Evolutionary conservation across 108 stramenopile species (phyloP).

Genomic region (Pseudonitzschia delicatissima): DNA sequence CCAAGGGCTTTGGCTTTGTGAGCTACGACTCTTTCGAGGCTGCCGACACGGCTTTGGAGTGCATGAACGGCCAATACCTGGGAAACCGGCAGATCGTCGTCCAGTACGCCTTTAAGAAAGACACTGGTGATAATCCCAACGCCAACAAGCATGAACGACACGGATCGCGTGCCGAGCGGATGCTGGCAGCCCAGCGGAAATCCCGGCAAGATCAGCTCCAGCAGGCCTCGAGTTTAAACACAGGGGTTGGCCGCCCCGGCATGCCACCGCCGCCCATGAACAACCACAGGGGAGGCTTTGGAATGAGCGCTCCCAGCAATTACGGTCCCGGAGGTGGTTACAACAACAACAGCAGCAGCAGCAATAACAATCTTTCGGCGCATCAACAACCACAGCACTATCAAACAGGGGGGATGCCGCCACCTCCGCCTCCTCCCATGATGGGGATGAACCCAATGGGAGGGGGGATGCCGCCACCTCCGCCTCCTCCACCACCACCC

Average conservation of each 20-base stretch:
- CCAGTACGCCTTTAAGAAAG: slow-evolving; percentile 98
- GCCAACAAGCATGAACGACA: slow-evolving; percentile 82
- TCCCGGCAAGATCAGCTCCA: slow-evolving; percentile 38
- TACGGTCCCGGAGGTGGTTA: not conserved
- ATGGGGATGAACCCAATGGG: not conserved
- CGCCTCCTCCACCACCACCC: slow-evolving; percentile 1
- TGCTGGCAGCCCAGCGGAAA: slow-evolving; percentile 85
- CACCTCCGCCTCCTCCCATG: not conserved
- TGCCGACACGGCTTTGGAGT: slow-evolving; percentile 95
- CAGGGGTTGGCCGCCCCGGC: not conserved
- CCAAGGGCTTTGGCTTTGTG: slow-evolving; percentile 97
- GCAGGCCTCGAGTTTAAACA: slow-evolving; percentile 11
- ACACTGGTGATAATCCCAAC: slow-evolving; percentile 37
- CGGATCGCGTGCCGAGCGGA: slow-evolving; percentile 95
- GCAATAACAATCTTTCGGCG: not conserved
- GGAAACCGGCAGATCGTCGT: slow-evolving; percentile 94
- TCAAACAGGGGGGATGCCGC: not conserved
- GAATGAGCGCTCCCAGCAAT: not conserved
- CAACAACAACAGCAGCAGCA: not conserved
- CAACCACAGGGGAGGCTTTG: not conserved
- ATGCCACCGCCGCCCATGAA: not conserved
- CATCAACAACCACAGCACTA: not conserved
- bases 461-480: not conserved
- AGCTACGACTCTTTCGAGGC: slow-evolving; percentile 92
- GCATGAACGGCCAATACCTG: slow-evolving; percentile 97